phyloP scores from a whole-genome alignment of 1,139 yeast genomes.

The Debaryomycetaceae sp. region DNA sequence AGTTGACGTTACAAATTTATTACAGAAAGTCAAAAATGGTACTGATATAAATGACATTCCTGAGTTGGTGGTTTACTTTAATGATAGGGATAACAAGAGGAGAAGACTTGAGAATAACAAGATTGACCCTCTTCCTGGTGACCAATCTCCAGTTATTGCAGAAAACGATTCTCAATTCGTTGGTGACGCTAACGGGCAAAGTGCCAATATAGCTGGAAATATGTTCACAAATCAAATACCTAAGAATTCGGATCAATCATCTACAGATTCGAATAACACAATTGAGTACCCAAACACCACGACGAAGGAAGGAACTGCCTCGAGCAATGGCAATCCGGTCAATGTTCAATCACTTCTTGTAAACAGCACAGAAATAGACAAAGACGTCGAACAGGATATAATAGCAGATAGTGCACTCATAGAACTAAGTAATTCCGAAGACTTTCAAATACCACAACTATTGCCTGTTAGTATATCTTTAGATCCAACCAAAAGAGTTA shows the following conservation, averaged over 20 bases:
- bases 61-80: background rate
- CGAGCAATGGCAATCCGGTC: background rate
- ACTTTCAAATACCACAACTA: slow-evolving; percentile 10
- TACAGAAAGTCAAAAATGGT: slow-evolving; percentile 13
- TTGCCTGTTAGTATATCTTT: slow-evolving; percentile 8
- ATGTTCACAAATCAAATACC: background rate
- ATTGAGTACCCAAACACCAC: background rate
- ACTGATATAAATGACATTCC: slow-evolving; percentile 10
- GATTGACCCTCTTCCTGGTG: background rate
- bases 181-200: background rate
- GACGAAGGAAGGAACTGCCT: background rate
- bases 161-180: background rate
- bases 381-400: background rate
- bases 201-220: background rate
- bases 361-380: background rate
- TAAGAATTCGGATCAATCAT: background rate
- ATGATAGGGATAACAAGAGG: background rate
- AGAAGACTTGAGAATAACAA: background rate
- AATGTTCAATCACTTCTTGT: background rate
- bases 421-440: background rate
- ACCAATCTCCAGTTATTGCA: background rate
- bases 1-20: slow-evolving; percentile 8
- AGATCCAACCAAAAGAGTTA: slow-evolving; percentile 1
- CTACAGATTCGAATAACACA: background rate
- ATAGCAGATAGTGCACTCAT: background rate